Evolutionary conservation across 345 rosid genomes (phyloP), one percentile per base, ranked within the genome.

Genomic region (Citrus mangshanensis): DNA sequence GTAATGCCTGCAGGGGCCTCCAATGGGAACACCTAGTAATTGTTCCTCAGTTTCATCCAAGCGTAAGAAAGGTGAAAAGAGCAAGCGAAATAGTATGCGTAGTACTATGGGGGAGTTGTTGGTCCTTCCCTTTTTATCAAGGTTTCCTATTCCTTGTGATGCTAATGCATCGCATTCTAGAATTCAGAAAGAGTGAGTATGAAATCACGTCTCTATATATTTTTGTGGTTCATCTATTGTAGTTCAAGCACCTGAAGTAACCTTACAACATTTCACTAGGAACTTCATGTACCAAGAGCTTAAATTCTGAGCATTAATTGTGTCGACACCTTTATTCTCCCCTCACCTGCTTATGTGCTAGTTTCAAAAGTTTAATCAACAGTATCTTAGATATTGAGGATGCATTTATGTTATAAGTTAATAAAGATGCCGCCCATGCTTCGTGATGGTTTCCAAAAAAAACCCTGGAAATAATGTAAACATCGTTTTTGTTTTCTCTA

Each of bases 121-220:
- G 90, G 97, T 94, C 86, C 91, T 92, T 88, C 98, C 98, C 68
- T 94, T 80, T 91, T 79, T 94, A 84, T 92, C 95, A 54, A 91
- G 90, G 81, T 91, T 86, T 75, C 84, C 89, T 68, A 81, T 91
- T 78, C 95, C 97, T 35, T 85, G 87, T 35, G 83, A 83, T 75
- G 81, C 83, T 60, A 84, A 78, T 85, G 86, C 84, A 81, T 80
- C 83, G 42, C 86, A 90, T 75, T 79, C 90, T 79, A 83, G 72
- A 78, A 84, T 85, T 76, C 76, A 81, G 75, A 78, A 83, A 56
- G 85, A 85, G 98, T 94, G 84, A 89, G 93, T 85, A 82, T 78
- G 64, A 71, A 60, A 64, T 34, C 80, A 80, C 65, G 38, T 80
- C 72, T 78, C 32, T 34, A 60, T 42, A 49, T 69, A 40, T 73